phyloP scores from a whole-genome alignment of 306 rosid species.

The Prunus davidiana region DNA sequence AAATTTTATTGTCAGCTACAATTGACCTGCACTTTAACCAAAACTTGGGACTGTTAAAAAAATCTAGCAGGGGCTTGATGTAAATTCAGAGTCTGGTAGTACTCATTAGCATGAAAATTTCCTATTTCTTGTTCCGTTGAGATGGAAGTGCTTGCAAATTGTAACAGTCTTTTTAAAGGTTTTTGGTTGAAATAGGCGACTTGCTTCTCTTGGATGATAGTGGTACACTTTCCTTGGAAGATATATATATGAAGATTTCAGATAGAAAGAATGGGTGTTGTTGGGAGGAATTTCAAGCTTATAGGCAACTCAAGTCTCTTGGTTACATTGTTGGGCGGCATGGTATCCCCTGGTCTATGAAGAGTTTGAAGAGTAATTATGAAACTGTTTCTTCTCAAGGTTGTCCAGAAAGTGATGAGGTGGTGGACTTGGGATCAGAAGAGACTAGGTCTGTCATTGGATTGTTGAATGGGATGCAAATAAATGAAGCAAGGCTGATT shows the following conservation, averaged over 20 bases:
- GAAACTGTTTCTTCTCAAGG: conserved; percentile 22
- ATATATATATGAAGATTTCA: conserved; percentile 50
- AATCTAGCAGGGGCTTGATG: background rate
- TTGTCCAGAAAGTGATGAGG: conserved; percentile 30
- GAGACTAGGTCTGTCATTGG: conserved; percentile 29
- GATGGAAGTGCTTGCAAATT: background rate
- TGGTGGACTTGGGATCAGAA: conserved; percentile 22
- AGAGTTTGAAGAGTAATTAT: conserved; percentile 31
- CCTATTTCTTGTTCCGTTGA: background rate
- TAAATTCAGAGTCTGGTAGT: background rate
- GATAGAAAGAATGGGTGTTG: conserved; percentile 38
- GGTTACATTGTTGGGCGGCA: conserved; percentile 68
- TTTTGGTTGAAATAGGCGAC: conserved; percentile 71
- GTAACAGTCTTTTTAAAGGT: conserved; percentile 41
- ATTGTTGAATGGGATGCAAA: conserved; percentile 46
- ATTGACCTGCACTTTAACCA: background rate
- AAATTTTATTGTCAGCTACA: background rate
- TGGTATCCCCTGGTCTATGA: conserved; percentile 64
- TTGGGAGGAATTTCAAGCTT: conserved; percentile 85
- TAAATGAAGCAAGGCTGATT: conserved; percentile 46
- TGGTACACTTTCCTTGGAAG: conserved; percentile 42
- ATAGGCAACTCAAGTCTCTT: conserved; percentile 73
- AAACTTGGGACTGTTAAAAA: background rate
- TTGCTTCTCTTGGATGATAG: conserved; percentile 42
- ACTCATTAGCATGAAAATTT: background rate